Percentiles rank a stretch among this genome's conserved stretches.
These are phyloP conservation scores for Floccularia luteovirens DNA, from an alignment of 768 basidiomycete genomes.

Conservation along the genomic window DNA sequence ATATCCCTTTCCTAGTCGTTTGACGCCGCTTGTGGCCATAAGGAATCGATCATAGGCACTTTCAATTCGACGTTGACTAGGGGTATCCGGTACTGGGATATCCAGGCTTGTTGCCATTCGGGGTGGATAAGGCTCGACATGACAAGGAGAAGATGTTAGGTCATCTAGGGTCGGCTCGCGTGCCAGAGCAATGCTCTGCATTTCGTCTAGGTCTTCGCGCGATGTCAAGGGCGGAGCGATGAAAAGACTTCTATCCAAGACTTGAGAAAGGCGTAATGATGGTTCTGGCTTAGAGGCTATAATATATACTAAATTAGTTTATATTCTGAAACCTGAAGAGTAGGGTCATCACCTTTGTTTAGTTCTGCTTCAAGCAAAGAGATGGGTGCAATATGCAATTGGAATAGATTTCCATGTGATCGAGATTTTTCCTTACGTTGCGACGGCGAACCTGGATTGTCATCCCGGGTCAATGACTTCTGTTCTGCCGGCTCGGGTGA, in stretches of 20 bases:
- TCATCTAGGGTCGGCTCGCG: conserved; percentile 39
- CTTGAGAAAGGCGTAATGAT: conserved; percentile 54
- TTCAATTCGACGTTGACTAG: conserved; percentile 55
- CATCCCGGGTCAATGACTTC: too few species aligned
- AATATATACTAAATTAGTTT: conserved; percentile 3
- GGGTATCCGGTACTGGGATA: conserved; percentile 37
- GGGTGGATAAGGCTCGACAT: conserved; percentile 59
- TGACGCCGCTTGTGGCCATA: conserved; percentile 77
- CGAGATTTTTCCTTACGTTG: conserved; percentile 60
- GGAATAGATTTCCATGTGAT: conserved; percentile 57
- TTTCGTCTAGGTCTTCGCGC: conserved; percentile 27
- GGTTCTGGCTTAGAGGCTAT: conserved; percentile 30
- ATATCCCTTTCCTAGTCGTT: conserved; percentile 74
- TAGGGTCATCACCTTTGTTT: conserved; percentile 41
- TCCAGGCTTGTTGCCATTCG: conserved; percentile 29
- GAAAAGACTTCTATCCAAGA: conserved; percentile 65
- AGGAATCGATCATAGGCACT: conserved; percentile 78
- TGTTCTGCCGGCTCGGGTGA: too few species aligned
- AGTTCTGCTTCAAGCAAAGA: conserved; percentile 59
- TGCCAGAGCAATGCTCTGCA: conserved; percentile 16
- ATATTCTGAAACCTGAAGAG: background rate
- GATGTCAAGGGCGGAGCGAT: conserved; percentile 43
- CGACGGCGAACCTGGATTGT: conserved; percentile 40
- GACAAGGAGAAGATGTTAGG: conserved; percentile 50
- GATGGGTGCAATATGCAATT: conserved; percentile 60